A percentile compares a stretch with the other conserved stretches of the same genome.
These are phyloP conservation scores for Kickxella alabastrina DNA, from an alignment of 192 early-diverging fungal species.

Conservation along the genomic window DNA sequence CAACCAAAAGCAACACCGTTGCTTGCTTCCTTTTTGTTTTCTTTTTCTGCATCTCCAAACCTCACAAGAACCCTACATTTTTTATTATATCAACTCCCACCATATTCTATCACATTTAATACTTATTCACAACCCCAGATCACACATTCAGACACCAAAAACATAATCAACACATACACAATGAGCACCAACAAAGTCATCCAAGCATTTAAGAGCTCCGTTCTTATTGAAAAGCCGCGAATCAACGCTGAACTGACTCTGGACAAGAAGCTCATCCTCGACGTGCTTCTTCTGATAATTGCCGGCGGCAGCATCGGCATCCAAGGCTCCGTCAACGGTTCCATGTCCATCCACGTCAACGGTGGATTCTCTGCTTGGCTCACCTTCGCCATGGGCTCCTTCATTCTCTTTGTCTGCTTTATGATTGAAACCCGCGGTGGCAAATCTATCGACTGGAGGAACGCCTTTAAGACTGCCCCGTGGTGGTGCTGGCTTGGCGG, in stretches of 20 bases:
- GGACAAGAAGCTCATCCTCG: conserved; percentile 44
- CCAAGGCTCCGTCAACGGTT: conserved; percentile 47
- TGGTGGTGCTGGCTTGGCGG: conserved; percentile 53
- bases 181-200: conserved; percentile 37
- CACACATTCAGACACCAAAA: no score
- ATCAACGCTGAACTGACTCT: conserved; percentile 27
- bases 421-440: conserved; percentile 46
- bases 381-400: conserved; percentile 44
- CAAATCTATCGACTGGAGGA: conserved; percentile 40
- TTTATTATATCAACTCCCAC: no score
- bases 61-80: no score
- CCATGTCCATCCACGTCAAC: conserved; percentile 40
- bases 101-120: no score
- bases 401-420: conserved; percentile 43
- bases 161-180: no score
- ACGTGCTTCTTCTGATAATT: conserved; percentile 42
- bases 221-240: conserved; percentile 41
- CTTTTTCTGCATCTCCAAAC: no score
- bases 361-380: conserved; percentile 48
- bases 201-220: conserved; percentile 33
- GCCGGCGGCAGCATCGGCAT: conserved; percentile 31
- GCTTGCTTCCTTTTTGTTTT: no score
- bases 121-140: no score
- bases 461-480: conserved; percentile 36
- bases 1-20: no score